These are phyloP conservation scores for Alisma plantagoaquatica DNA, from an alignment of 106 monocot species.

Conservation along the genomic window DNA sequence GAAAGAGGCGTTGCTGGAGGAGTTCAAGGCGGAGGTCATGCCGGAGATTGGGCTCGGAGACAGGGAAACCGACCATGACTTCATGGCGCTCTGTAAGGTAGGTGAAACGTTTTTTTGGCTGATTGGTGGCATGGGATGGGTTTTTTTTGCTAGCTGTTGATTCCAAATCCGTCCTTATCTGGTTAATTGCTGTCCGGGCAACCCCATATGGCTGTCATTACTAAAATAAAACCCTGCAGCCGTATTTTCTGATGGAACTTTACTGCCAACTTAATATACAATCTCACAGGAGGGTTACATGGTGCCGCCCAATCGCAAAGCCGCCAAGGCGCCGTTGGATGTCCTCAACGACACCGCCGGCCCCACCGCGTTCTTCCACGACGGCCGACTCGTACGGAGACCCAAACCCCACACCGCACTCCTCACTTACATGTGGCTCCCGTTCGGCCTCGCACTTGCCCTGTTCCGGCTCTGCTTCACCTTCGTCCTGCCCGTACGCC, in stretches of 20 bases:
- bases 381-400: slow-evolving; percentile 52
- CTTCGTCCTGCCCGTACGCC: slow-evolving; percentile 31
- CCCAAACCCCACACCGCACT: slow-evolving; percentile 44
- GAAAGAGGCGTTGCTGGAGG: slow-evolving; percentile 29
- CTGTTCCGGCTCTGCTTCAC: slow-evolving; percentile 67
- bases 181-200: neutral
- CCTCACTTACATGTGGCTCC: slow-evolving; percentile 53
- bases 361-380: slow-evolving; percentile 39
- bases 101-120: neutral
- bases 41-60: slow-evolving; percentile 83
- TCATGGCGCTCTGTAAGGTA: slow-evolving; percentile 91
- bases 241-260: too few relatives aligned
- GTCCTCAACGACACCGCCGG: too few relatives aligned
- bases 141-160: neutral
- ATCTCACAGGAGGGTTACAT: slow-evolving; percentile 76
- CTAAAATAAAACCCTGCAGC: neutral
- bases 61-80: slow-evolving; percentile 64
- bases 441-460: slow-evolving; percentile 59
- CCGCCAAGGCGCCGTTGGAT: slow-evolving; percentile 20
- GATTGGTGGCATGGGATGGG: neutral
- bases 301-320: slow-evolving; percentile 41
- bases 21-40: slow-evolving; percentile 24
- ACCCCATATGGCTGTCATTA: neutral
- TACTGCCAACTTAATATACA: too few relatives aligned
- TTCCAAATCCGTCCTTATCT: neutral